Base-by-base conservation (phyloP, 2,329 filamentous ascomycete genomes). In the Penicillium polonicum region DNA sequence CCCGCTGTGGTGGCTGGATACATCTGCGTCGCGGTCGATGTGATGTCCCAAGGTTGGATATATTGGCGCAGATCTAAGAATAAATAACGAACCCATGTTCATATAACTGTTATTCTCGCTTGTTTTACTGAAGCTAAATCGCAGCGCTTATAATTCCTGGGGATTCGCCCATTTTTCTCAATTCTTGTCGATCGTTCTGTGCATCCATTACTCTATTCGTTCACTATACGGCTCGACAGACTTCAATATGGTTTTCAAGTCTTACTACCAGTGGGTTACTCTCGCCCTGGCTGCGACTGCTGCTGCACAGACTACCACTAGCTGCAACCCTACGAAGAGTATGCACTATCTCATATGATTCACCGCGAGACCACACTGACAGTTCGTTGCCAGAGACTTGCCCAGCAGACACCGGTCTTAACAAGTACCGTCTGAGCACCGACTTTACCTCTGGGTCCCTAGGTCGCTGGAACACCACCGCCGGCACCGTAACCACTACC, bases 251-350 rank as follows among this genome's bases (percentile, higher is more conserved):
- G 45, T 15, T 35, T 53, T 58, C 21, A 55, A 43, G 27, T 58
- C 60, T 31, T 63, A 68, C 54, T 59, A 64, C 55, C 67, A 69
- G 51, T 72, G 66, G 56, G 65, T 65, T 48, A 60, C 66, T n/a
- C 53, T 66, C 9, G 62, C 64, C 35, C 55, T 73, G 56, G 61
- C 70, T 52, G 48, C 21, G 2, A 66, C 65, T 45, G 64, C 69
- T 48, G 60, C 69, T 56, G 91, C 88, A 42, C 92, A 96, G 75
- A 91, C 91, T 29, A 85, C 77, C 59, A 91, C 90, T 13, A 75
- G 81, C 54, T 97, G 92, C 79, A 88, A 95, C 70, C 92, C 92
- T 9, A 60, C 69, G 15, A 56, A 73, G 27, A 67, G 65, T 67
- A 27, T 49, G 64, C 42, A 15, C 27, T 29, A 19, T 23, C n/a